Evolutionary conservation across 1,139 yeast genomes (phyloP), one percentile per base, ranked within the genome.

Genomic region (Scheffersomyces parashehatae): DNA sequence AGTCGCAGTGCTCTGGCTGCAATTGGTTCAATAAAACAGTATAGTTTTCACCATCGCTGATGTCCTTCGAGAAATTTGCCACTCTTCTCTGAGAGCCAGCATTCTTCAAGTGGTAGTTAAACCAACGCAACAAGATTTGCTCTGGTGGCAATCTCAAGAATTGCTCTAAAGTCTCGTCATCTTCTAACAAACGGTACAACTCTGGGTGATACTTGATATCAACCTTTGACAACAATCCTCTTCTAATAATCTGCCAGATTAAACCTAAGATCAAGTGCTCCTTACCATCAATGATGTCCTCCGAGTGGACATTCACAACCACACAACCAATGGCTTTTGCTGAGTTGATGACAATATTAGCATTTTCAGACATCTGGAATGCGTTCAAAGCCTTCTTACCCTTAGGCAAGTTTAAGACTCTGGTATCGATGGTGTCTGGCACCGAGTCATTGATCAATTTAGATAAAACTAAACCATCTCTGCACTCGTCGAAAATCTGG

Each of bases 301-400:
- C 98, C 4, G 98, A 88, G 58, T 93, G 98, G 40, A 93, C 98
- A 63, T 93, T 93, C 41, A 95, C 98, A 40, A 93, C 99, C 43
- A 93, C 88, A 75, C 98, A 93, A 15, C 98, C 99, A 68, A 93
- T 93, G 43, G 98, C 99, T 72, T 93, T 93, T 34, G 99, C 99
- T 3, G 99, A 93, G 65, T 93, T 93, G 68, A 93, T 88, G 37
- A 93, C 99, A 54, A 93, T 91, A 67, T 93, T 93, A 42, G 99
- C 97, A 67, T 93, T 93, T 71, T 93, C 99, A 49, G 88, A 81
- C 85, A 95, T 91, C 55, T 91, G 95, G 75, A 93, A 93, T 60
- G 89, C 89, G 75, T 95, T 93, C 62, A 93, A 78, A n/a, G 79
- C 70, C 68, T 89, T 91, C 54, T 80, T 80, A 9, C 64, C 63